These are phyloP conservation scores for Achaetomiella virescens DNA, from an alignment of 495 filamentous ascomycete genomes.

Conservation along the genomic window DNA sequence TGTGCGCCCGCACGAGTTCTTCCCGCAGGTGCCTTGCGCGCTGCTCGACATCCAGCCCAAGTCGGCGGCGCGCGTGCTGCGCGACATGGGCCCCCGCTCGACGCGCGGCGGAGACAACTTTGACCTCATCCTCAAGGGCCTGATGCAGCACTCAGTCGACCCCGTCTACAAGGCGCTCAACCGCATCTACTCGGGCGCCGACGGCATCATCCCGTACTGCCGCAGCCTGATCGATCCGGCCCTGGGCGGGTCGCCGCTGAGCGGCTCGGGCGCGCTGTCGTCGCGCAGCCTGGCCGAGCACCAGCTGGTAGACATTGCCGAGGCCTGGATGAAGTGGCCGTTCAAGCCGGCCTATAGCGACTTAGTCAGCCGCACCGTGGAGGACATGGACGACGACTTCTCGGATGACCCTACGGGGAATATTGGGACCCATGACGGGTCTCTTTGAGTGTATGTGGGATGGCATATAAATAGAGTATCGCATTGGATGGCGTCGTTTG, in stretches of 20 bases:
- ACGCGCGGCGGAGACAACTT: constrained; percentile 32
- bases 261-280: constrained; percentile 28
- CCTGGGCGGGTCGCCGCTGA: constrained; percentile 33
- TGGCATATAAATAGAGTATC: not conserved
- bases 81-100: constrained; percentile 29
- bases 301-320: constrained; percentile 45
- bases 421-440: not conserved
- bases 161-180: constrained; percentile 26
- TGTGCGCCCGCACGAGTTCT: constrained; percentile 50
- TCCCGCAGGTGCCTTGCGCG: constrained; percentile 36
- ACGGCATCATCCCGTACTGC: constrained; percentile 37
- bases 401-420: not conserved
- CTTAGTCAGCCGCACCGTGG: constrained; percentile 27
- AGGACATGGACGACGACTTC: not conserved
- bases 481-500: not conserved
- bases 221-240: constrained; percentile 34
- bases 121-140: constrained; percentile 29
- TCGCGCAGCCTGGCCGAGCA: constrained; percentile 37
- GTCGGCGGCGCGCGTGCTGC: constrained; percentile 29
- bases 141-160: constrained; percentile 14
- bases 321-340: constrained; percentile 55
- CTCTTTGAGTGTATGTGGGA: not conserved
- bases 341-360: constrained; percentile 43
- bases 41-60: constrained; percentile 46
- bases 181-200: constrained; percentile 32